phyloP scores from a whole-genome alignment of 495 filamentous ascomycete species.

The Neurospora sp. region DNA sequence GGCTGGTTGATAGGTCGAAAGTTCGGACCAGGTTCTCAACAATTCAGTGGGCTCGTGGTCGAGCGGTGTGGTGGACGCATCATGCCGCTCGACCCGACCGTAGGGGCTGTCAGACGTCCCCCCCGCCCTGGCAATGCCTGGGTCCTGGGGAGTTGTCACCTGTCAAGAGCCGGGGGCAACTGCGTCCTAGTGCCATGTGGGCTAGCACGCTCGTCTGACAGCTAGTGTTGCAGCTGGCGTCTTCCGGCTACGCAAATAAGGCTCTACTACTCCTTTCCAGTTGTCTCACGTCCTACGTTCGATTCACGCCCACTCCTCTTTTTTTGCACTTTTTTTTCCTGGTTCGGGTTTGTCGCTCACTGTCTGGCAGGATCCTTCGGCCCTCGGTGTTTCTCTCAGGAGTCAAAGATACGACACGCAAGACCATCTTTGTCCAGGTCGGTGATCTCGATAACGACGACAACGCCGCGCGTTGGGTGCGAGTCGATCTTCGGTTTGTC shows the following conservation, averaged over 20 bases:
- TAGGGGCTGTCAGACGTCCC: neutral
- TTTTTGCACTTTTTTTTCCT: neutral
- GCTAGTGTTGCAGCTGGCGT: neutral
- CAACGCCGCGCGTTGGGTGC: neutral
- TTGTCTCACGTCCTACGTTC: neutral
- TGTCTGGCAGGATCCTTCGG: neutral
- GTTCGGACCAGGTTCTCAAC: neutral
- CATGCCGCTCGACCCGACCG: neutral
- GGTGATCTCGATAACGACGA: neutral
- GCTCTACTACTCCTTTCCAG: neutral
- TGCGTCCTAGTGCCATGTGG: neutral
- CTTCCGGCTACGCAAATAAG: neutral
- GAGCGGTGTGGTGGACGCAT: neutral
- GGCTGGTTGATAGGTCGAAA: neutral
- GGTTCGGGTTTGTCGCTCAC: neutral
- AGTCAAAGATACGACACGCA: neutral
- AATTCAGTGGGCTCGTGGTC: neutral
- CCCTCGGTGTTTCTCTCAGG: neutral
- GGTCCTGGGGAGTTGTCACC: neutral
- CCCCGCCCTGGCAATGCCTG: neutral
- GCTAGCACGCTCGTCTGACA: neutral
- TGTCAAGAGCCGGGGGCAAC: neutral
- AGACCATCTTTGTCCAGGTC: neutral
- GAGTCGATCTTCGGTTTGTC: neutral
- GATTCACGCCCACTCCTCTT: neutral